Conservation (phyloP, 2,329 filamentous ascomycete species). For the Ophiostoma novo-ulmi region DNA sequence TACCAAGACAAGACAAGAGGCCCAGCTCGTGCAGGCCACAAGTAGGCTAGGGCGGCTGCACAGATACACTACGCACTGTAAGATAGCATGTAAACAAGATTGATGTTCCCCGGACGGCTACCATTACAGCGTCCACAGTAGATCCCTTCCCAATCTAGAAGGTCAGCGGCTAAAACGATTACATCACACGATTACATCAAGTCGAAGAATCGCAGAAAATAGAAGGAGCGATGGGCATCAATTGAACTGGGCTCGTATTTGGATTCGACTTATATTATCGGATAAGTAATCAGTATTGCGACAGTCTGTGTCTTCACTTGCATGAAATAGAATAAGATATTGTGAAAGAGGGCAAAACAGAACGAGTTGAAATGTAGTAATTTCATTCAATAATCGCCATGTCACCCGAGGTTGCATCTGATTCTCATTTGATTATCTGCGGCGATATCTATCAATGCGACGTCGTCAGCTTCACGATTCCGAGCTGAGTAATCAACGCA, state of each 20-base stretch:
- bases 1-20: not conserved
- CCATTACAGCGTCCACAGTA: slow-evolving; percentile 7
- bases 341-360: too few species aligned
- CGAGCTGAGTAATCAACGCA: not conserved
- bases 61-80: not conserved
- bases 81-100: slow-evolving; percentile 13
- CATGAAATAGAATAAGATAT: not conserved
- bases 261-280: not conserved
- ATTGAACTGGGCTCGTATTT: not conserved
- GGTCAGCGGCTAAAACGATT: not conserved
- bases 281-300: not conserved
- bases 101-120: slow-evolving; percentile 10
- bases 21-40: not conserved
- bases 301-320: not conserved
- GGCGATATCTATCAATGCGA: not conserved
- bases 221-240: not conserved
- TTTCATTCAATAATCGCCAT: not conserved
- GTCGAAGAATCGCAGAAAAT: not conserved
- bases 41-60: not conserved
- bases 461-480: not conserved
- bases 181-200: not conserved
- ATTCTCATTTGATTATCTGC: not conserved
- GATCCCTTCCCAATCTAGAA: not conserved
- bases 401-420: not conserved
- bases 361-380: not conserved